These are phyloP conservation scores for Rhodotorula sphaerocarpa DNA, from an alignment of 768 basidiomycete species.

Conservation along the genomic window DNA sequence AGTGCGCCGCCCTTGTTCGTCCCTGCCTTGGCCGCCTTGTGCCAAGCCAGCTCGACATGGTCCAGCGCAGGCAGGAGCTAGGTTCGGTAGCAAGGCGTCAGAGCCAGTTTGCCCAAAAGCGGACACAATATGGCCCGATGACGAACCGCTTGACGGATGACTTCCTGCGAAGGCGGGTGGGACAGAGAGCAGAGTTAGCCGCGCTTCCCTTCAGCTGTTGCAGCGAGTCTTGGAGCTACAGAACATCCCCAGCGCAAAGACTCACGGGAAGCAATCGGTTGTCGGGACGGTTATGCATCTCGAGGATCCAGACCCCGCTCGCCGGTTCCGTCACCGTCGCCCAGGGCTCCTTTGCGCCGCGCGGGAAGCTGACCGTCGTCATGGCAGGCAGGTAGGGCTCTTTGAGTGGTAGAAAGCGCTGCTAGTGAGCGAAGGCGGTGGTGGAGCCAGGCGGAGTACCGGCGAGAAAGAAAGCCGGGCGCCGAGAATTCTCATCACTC, in stretches of 20 bases:
- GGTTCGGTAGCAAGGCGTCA: not conserved
- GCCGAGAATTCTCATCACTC: no score
- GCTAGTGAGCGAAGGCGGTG: no score
- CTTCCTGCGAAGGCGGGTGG: not conserved
- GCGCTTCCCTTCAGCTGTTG: no score
- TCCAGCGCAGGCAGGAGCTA: constrained; percentile 29
- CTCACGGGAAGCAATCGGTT: constrained; percentile 26
- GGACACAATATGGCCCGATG: not conserved
- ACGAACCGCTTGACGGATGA: constrained; percentile 25
- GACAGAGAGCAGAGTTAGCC: not conserved
- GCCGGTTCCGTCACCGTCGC: constrained; percentile 4
- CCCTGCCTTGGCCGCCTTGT: not conserved
- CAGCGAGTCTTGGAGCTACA: no score
- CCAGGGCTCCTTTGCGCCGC: not conserved
- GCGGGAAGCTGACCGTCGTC: constrained; percentile 4
- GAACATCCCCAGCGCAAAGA: no score
- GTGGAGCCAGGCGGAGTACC: no score
- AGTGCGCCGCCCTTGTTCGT: constrained; percentile 24
- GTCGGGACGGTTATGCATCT: constrained; percentile 23
- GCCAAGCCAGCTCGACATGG: constrained; percentile 24
- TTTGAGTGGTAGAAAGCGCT: no score
- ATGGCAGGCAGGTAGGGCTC: not conserved
- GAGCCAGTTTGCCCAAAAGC: no score
- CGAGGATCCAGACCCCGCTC: not conserved
- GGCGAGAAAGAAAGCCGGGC: no score